Conservation (phyloP, 2,329 filamentous ascomycete genomes). For the Trichoderma sp. region DNA sequence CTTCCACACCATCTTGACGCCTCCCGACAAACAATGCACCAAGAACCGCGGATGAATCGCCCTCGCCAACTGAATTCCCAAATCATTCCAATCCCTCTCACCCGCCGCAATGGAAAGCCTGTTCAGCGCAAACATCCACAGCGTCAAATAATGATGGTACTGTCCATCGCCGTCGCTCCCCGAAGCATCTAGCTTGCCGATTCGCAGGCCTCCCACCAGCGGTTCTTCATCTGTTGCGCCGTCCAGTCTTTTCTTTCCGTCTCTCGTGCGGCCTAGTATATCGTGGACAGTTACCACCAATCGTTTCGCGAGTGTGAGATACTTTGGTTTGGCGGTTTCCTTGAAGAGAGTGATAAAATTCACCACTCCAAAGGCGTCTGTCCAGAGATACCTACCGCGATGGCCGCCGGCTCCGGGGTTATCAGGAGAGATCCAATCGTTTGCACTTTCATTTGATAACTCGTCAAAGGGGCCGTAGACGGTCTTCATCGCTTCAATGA, state of each 20-base stretch:
- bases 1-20: slow-evolving; percentile 55
- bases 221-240: slow-evolving; percentile 54
- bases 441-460: slow-evolving; percentile 27
- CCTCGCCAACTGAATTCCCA: slow-evolving; percentile 53
- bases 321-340: slow-evolving; percentile 40
- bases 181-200: slow-evolving; percentile 53
- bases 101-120: slow-evolving; percentile 50
- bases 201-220: slow-evolving; percentile 56
- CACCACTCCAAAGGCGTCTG: slow-evolving; percentile 60
- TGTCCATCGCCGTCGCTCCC: slow-evolving; percentile 59
- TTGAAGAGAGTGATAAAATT: slow-evolving; percentile 58
- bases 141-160: slow-evolving; percentile 62
- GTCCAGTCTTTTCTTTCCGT: slow-evolving; percentile 48
- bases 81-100: slow-evolving; percentile 49
- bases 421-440: slow-evolving; percentile 48
- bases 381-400: slow-evolving; percentile 61
- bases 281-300: slow-evolving; percentile 55
- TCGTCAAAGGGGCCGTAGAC: slow-evolving; percentile 41
- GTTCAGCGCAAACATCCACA: slow-evolving; percentile 65
- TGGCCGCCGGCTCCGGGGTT: slow-evolving; percentile 53
- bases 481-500: slow-evolving; percentile 39
- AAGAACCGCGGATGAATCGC: slow-evolving; percentile 57
- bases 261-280: slow-evolving; percentile 53
- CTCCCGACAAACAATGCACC: slow-evolving; percentile 23
- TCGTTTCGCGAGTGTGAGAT: slow-evolving; percentile 50